These are phyloP conservation scores for Sanghuangporus baumii DNA, from an alignment of 1,284 basidiomycete genomes.

Conservation along the genomic window DNA sequence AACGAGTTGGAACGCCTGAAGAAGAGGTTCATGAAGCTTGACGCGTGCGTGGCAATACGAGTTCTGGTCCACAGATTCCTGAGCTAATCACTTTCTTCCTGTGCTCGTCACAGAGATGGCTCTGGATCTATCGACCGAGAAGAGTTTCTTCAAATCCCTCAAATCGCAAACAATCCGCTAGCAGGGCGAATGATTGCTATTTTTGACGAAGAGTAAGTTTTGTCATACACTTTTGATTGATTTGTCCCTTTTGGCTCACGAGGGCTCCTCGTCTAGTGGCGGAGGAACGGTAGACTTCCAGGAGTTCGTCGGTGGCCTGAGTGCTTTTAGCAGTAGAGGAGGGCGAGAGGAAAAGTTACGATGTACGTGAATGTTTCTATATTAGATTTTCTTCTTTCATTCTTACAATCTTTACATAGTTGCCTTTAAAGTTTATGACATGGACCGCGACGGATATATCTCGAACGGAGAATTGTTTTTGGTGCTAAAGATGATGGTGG, in stretches of 20 bases:
- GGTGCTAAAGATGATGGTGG: slow-evolving; percentile 99
- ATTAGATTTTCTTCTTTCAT: background rate
- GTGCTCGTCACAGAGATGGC: slow-evolving; percentile 59
- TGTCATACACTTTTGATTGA: background rate
- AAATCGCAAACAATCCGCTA: slow-evolving; percentile 96
- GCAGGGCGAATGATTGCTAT: slow-evolving; percentile 98
- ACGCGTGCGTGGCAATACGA: slow-evolving; percentile 48
- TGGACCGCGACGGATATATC: slow-evolving; percentile 95
- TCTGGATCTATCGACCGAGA: slow-evolving; percentile 98
- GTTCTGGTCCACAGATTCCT: background rate
- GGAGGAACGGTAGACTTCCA: slow-evolving; percentile 99
- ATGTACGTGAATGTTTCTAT: slow-evolving; percentile 52
- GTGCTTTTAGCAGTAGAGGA: slow-evolving; percentile 95
- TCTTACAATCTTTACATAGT: slow-evolving; percentile 40
- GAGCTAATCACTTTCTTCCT: background rate
- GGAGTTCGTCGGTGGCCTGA: slow-evolving; percentile 96
- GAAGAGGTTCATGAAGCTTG: slow-evolving; percentile 99
- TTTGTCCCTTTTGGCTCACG: background rate
- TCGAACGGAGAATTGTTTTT: slow-evolving; percentile 99
- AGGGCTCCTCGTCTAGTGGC: slow-evolving; percentile 49
- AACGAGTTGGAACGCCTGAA: slow-evolving; percentile 91
- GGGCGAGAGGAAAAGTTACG: slow-evolving; percentile 94
- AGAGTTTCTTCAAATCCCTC: slow-evolving; percentile 97
- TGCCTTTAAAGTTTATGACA: slow-evolving; percentile 98
- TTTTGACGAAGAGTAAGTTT: slow-evolving; percentile 93